Evolutionary conservation across 805 yeast species (phyloP).

Genomic region (Candida succiphila): DNA sequence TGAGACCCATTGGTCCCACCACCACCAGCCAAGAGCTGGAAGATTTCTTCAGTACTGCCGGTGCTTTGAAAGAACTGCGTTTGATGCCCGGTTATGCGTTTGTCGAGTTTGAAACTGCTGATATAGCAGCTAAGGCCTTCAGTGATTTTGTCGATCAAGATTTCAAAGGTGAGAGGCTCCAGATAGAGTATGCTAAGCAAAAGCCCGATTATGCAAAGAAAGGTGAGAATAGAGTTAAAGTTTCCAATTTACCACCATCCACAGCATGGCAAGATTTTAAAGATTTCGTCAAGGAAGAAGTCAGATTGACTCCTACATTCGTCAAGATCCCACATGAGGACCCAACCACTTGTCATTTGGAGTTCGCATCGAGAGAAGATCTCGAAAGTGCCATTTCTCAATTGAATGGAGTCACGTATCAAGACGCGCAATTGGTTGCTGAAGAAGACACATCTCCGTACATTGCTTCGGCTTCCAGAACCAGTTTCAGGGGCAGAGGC

Average conservation of each 20-base stretch:
- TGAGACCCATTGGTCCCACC: constrained; percentile 27
- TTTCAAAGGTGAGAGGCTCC: constrained; percentile 40
- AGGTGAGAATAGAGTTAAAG: constrained; percentile 66
- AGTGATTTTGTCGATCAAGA: constrained; percentile 34
- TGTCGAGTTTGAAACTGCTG: constrained; percentile 69
- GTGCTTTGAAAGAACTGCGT: constrained; percentile 59
- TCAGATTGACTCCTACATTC: constrained; percentile 54
- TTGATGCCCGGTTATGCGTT: constrained; percentile 81
- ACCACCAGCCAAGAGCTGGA: constrained; percentile 43
- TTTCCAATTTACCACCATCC: constrained; percentile 62
- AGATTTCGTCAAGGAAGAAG: constrained; percentile 80
- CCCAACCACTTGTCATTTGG: constrained; percentile 39
- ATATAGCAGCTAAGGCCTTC: constrained; percentile 40
- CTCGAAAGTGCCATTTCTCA: constrained; percentile 65
- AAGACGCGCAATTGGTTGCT: constrained; percentile 50
- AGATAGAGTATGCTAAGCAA: constrained; percentile 45
- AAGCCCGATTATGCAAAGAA: constrained; percentile 45
- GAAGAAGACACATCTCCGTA: constrained; percentile 70
- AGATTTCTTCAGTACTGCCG: constrained; percentile 57
- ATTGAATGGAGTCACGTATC: constrained; percentile 64
- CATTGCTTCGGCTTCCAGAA: constrained; percentile 36
- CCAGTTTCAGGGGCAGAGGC: constrained; percentile 35
- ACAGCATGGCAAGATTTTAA: constrained; percentile 84
- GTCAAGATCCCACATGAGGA: constrained; percentile 38
- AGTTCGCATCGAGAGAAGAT: constrained; percentile 58